phyloP scores from a whole-genome alignment of 768 basidiomycete species.

The Cystobasidium onofrii region DNA sequence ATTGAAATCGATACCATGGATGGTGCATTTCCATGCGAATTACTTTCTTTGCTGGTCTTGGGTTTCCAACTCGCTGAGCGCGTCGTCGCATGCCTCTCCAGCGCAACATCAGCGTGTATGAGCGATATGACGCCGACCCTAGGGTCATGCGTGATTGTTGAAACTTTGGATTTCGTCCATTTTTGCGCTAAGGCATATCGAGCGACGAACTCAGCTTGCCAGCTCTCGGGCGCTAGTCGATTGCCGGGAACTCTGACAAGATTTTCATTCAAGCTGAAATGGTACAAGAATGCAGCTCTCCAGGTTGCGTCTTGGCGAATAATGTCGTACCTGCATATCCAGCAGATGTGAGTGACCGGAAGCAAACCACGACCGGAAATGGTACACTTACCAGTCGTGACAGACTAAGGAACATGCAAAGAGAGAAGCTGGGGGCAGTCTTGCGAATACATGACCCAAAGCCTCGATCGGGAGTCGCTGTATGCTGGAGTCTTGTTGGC shows the following conservation, averaged over 20 bases:
- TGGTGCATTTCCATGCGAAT: slow-evolving; percentile 4
- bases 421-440: slow-evolving; percentile 10
- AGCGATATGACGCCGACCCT: slow-evolving; percentile 10
- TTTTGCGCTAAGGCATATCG: slow-evolving; percentile 21
- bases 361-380: too few species aligned
- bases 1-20: slow-evolving; percentile 25
- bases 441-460: slow-evolving; percentile 28
- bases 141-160: slow-evolving; percentile 15
- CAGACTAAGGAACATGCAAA: slow-evolving; percentile 28
- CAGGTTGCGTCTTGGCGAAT: slow-evolving; percentile 26
- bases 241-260: slow-evolving; percentile 5
- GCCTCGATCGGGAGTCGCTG: slow-evolving; percentile 20
- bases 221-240: slow-evolving; percentile 22
- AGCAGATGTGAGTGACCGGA: too few species aligned
- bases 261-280: slow-evolving; percentile 2
- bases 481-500: neutral
- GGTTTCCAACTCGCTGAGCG: neutral
- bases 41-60: slow-evolving; percentile 9
- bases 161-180: slow-evolving; percentile 19
- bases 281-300: slow-evolving; percentile 23
- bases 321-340: slow-evolving; percentile 22
- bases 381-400: slow-evolving; percentile 13
- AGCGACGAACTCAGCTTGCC: slow-evolving; percentile 29
- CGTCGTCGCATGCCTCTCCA: neutral
- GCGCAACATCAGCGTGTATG: slow-evolving; percentile 3